Conservation (phyloP, 2,329 filamentous ascomycete species). For the Clonostachys rosea region DNA sequence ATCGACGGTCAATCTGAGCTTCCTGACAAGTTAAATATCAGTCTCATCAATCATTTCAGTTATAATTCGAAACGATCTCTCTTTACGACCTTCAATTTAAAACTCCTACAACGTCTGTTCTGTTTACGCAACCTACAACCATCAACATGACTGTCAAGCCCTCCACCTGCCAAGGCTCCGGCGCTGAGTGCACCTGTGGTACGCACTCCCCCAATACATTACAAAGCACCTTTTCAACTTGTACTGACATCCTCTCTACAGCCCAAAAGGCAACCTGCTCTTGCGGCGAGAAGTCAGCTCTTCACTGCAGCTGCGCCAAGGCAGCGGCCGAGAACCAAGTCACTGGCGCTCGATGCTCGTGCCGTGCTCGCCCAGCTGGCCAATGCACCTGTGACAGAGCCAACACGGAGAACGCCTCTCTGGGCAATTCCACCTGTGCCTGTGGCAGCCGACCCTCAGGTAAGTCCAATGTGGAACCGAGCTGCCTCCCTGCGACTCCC, state of each 20-base stretch:
- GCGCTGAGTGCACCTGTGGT: constrained; percentile 52
- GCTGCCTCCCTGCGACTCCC: background rate
- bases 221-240: constrained; percentile 1
- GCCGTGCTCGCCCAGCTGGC: constrained; percentile 74
- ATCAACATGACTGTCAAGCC: constrained; percentile 27
- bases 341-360: constrained; percentile 73
- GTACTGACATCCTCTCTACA: constrained; percentile 12
- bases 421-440: constrained; percentile 59
- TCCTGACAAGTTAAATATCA: too few species aligned
- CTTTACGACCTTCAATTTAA: background rate
- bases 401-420: constrained; percentile 61
- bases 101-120: too few species aligned
- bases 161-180: constrained; percentile 54
- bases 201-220: constrained; percentile 19
- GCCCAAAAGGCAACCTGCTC: constrained; percentile 72
- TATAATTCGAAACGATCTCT: background rate
- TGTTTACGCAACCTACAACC: background rate
- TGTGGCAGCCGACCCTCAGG: constrained; percentile 73
- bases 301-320: constrained; percentile 83
- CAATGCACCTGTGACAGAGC: constrained; percentile 78
- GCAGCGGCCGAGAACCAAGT: constrained; percentile 70
- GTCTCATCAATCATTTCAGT: background rate
- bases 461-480: constrained; percentile 32
- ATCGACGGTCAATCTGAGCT: too few species aligned
- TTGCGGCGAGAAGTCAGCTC: constrained; percentile 82